Conservation (phyloP, 1,284 basidiomycete species). For the Amylostereum areolatum region DNA sequence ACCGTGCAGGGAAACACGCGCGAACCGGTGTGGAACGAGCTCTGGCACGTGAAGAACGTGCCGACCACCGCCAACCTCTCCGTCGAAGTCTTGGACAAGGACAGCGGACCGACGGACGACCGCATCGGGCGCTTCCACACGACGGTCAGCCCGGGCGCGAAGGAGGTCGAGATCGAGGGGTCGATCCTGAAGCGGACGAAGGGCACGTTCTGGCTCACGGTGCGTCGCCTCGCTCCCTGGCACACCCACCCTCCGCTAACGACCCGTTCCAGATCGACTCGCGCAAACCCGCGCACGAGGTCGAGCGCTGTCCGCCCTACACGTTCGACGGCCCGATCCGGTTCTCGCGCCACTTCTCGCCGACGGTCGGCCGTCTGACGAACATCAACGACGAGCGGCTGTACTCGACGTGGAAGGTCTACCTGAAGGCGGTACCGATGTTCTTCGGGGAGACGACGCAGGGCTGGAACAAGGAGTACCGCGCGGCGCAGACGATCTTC, state of each 20-base stretch:
- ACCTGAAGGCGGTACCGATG: constrained; percentile 50
- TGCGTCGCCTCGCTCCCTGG: constrained; percentile 19
- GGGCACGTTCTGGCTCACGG: constrained; percentile 68
- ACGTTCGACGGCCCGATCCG: constrained; percentile 69
- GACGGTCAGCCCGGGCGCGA: constrained; percentile 45
- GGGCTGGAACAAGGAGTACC: constrained; percentile 60
- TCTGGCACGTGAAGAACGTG: constrained; percentile 67
- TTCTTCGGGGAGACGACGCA: constrained; percentile 60
- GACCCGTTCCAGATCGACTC: constrained; percentile 32
- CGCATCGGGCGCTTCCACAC: constrained; percentile 61
- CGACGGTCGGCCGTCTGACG: constrained; percentile 57
- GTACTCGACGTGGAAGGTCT: constrained; percentile 80
- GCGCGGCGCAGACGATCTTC: constrained; percentile 67
- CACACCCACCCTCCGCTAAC: neutral
- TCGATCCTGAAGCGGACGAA: constrained; percentile 38
- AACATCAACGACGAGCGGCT: constrained; percentile 55
- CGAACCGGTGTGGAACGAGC: constrained; percentile 68
- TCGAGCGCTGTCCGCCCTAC: constrained; percentile 40
- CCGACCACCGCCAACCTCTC: constrained; percentile 50
- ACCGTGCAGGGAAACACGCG: constrained; percentile 54
- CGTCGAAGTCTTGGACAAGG: constrained; percentile 62
- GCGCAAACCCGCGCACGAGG: constrained; percentile 25
- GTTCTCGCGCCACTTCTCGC: constrained; percentile 63
- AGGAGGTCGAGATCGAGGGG: constrained; percentile 55
- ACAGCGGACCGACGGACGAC: constrained; percentile 55